Base-by-base conservation (phyloP, 441 rosid species). In the Arabidopsis hybrid region DNA sequence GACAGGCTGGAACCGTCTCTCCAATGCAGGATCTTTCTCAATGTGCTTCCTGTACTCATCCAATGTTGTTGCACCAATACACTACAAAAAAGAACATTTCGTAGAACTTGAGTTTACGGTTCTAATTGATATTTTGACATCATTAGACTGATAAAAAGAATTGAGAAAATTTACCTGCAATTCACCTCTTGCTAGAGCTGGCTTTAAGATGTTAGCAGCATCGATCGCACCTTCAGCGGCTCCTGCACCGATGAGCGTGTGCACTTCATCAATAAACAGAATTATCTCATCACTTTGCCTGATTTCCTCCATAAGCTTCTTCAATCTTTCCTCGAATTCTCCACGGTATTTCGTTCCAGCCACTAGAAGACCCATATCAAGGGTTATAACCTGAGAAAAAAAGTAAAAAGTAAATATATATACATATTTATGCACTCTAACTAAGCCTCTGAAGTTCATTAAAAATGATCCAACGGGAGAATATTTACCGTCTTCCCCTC, bases 301-400 rank as follows among this genome's bases (percentile, higher is more conserved):
- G 78, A 93, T 95, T 83, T 95, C 99, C 85, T 95, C 92, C 89
- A 86, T 82, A 69, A 91, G 87, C 81, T 91, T 95, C 84, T 88
- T 90, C 77, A 95, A 76, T 79, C 98, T 90, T 75, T 92, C 97
- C 85, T 95, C 98, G 63, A 95, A 87, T 78, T 93, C 99, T 82
- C 99, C 99, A 80, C 98, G 94, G 64, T 91, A 94, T 75, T 91
- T 90, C 1, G 99, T 91, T 65, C 98, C 99, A 76, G 99, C 98
- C 79, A 95, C 97, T 65, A 95, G 85, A 60, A 93, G 91, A 80
- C 99, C 99, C 90, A 91, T 88, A 79, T 95, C 99, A 81, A 95
- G 90, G 65, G 98, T 93, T 76, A 91, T 89, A 53, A 95, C 96
- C 89, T 92, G 82, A 63, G 35, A 78, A 70, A 43, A 16, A 78